Evolutionary conservation across 2,329 filamentous ascomycete genomes (phyloP), one percentile per base, ranked within the genome.

Genomic region (Lachnellula subtilissima): DNA sequence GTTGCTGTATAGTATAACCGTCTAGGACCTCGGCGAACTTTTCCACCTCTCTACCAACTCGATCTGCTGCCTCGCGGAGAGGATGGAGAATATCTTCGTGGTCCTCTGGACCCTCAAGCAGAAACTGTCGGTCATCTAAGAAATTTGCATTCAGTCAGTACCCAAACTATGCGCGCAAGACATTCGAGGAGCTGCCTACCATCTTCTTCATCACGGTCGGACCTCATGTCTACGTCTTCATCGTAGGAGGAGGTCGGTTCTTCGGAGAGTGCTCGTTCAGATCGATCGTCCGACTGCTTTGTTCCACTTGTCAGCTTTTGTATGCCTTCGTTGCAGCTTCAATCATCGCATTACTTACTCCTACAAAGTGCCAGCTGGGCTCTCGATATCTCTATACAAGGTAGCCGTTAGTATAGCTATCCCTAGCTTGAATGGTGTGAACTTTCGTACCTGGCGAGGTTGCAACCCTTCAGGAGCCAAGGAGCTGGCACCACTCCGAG

Each of bases 1-100:
- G 75, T 66, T 65, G 76, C 65, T 71, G 78, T 64, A 66, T 85
- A 73, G 76, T 80, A 71, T 91, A 93, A 53, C 84, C 81, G 73
- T 97, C 92, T 22, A 97, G 80, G 51, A 84, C 83, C 68, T 88
- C 87, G 39, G 92, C 91, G 69, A 97, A 97, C 46, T 84, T 81
- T 73, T 96, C 91, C 57, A 96, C 89, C 72, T 96, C 91, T 59
- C 86, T 84, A 50, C 88, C 88, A 35, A 89, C 84, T 45, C 82
- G 80, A 62, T 89, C 82, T 58, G 84, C 84, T 64, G 85, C 83
- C 61, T 81, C 78, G 69, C 83, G 82, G 61, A 88, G 73, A 17
- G 83, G 83, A 62, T 82, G 79, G 32, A 86, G 71, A 35, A 78
- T 72, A 59, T 77, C 75, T 23, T 75, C 73, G 15, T 74, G 72